These are phyloP conservation scores for Platanthera zijinensis DNA, from an alignment of 106 monocot species.

Conservation along the genomic window DNA sequence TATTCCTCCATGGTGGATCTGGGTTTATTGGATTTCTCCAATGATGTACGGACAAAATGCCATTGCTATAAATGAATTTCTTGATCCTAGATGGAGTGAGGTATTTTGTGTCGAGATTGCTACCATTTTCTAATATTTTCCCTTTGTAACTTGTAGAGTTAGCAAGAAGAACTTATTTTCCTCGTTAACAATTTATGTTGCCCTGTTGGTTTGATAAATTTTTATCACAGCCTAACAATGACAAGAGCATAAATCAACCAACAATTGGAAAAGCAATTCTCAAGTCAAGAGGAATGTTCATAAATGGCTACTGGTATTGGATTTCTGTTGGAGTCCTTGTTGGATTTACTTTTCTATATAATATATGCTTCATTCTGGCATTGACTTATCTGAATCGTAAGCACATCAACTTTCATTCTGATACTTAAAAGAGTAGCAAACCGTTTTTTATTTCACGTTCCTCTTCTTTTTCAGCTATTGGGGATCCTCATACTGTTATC, in stretches of 20 bases:
- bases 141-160: conserved; percentile 28
- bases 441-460: too few relatives aligned
- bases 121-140: not conserved
- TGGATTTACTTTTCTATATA: conserved; percentile 52
- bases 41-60: conserved; percentile 66
- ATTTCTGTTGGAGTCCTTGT: conserved; percentile 53
- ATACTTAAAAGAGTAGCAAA: too few relatives aligned
- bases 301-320: conserved; percentile 57
- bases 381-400: conserved; percentile 53
- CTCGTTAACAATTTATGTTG: conserved; percentile 10
- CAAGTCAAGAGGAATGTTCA: conserved; percentile 55
- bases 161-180: conserved; percentile 14
- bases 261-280: conserved; percentile 76
- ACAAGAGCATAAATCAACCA: conserved; percentile 34
- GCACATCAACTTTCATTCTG: too few relatives aligned
- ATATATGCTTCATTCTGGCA: conserved; percentile 42
- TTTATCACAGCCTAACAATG: conserved; percentile 50
- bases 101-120: conserved; percentile 12
- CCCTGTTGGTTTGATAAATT: not conserved
- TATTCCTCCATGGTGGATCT: conserved; percentile 59
- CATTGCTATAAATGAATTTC: conserved; percentile 61
- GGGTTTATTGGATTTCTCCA: conserved; percentile 60
- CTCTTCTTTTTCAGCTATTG: too few relatives aligned
- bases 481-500: too few relatives aligned
- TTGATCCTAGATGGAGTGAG: conserved; percentile 44